Evolutionary conservation across 164 flowering plant species (phyloP), one percentile per base, ranked within the genome.

Genomic region (Tinospora cordifolia): DNA sequence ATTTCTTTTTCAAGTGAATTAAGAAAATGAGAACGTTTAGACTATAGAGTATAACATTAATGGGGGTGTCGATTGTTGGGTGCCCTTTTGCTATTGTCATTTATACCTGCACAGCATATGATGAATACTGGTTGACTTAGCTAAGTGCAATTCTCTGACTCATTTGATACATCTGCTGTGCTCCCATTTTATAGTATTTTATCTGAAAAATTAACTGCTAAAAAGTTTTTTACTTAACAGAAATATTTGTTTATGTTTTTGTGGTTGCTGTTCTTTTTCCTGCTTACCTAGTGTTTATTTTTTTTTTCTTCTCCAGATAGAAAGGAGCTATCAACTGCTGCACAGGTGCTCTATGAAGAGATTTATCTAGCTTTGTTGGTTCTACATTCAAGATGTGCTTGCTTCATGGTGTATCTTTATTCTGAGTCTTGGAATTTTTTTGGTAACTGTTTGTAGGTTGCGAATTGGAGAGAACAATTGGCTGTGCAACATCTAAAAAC

Each of bases 401-500:
- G 25, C 22, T 71, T 69, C 40, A 24, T 63, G 17, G 36, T 60
- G 59, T 60, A 39, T 30, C 36, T 30, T 62, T 21, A 38, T 46
- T 39, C 15, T 47, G 38, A 34, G 21, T 38, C 10, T 54, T 67
- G 49, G 21, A 19, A 36, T 41, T 68, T 51, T 51, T 30, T 39
- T 46, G 24, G 40, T 25, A 15, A 44, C 38, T 74, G 73, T 34
- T 34, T 83, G 79, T 80, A 95, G 99, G 76, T 75, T 78, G 30
- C 76, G 27, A 83, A 86, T 71, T 90, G 98, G 98, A 85, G 96
- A 74, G 88, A 87, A 70, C 84, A 80, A 75, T 74, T 84, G 74
- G 95, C 90, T 17, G 36, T 82, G 76, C 88, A 87, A 68, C 84
- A 87, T 73, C 65, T 89, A 54, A 84, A 81, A 76, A 75, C 91